Percentiles rank a stretch among this genome's conserved stretches.
These are phyloP conservation scores for Leccinum boreale DNA, from an alignment of 768 basidiomycete species.

Conservation along the genomic window DNA sequence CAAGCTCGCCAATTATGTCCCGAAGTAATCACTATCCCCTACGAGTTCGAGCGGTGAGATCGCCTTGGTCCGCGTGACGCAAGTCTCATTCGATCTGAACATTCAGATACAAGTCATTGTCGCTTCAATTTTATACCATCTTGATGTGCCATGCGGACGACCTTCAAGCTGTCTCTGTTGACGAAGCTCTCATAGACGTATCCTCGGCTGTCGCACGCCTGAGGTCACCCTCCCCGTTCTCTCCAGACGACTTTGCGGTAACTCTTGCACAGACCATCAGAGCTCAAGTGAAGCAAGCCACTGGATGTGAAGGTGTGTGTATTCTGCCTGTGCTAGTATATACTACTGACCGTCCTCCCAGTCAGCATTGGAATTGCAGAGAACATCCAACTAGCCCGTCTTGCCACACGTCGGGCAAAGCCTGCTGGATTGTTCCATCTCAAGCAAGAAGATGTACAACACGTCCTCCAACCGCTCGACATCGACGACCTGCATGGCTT, in stretches of 20 bases:
- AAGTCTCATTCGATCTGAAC: not conserved
- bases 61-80: not conserved
- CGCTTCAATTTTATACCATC: conserved; percentile 88
- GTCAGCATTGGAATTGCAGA: conserved; percentile 91
- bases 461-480: conserved; percentile 62
- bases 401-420: conserved; percentile 90
- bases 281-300: conserved; percentile 68
- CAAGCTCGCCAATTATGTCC: conserved; percentile 80
- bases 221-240: conserved; percentile 20
- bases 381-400: conserved; percentile 88
- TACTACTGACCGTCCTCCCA: conserved; percentile 26
- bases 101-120: conserved; percentile 78
- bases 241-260: conserved; percentile 57
- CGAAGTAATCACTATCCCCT: conserved; percentile 72
- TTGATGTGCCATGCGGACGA: conserved; percentile 88
- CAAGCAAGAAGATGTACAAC: conserved; percentile 44
- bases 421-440: conserved; percentile 87
- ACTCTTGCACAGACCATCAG: conserved; percentile 82
- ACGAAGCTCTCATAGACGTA: conserved; percentile 93
- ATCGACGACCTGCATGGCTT: conserved; percentile 88
- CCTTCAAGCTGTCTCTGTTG: conserved; percentile 92
- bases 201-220: conserved; percentile 52
- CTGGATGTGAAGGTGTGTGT: conserved; percentile 74
- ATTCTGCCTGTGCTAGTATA: not conserved
- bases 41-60: conserved; percentile 82